Evolutionary conservation across 257 asterid species (phyloP).

Genomic region (Dorcoceras hygrometricum): DNA sequence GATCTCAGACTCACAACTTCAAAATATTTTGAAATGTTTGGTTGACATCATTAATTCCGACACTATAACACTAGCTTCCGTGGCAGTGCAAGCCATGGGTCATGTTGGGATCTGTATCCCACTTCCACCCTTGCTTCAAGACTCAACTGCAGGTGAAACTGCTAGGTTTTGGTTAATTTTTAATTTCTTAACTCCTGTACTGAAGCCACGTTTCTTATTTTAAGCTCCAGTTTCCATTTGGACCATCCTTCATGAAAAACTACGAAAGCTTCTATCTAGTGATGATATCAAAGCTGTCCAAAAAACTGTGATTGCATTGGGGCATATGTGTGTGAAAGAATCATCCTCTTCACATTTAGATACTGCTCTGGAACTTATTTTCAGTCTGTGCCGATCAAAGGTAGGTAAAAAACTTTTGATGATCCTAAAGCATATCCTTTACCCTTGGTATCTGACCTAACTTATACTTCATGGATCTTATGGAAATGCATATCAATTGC

Average conservation of each 20-base stretch:
- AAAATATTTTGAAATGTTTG: slow-evolving; percentile 68
- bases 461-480: slow-evolving; percentile 16
- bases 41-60: slow-evolving; percentile 65
- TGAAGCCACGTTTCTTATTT: slow-evolving; percentile 15
- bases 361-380: slow-evolving; percentile 78
- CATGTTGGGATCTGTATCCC: slow-evolving; percentile 83
- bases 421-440: slow-evolving; percentile 15
- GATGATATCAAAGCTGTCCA: slow-evolving; percentile 93
- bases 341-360: slow-evolving; percentile 54
- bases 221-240: slow-evolving; percentile 60
- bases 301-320: slow-evolving; percentile 73
- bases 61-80: slow-evolving; percentile 72
- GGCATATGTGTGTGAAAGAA: slow-evolving; percentile 88
- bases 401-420: slow-evolving; percentile 38
- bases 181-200: slow-evolving; percentile 22
- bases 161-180: slow-evolving; percentile 22
- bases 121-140: slow-evolving; percentile 65
- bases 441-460: slow-evolving; percentile 20
- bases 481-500: slow-evolving; percentile 12
- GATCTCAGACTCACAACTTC: slow-evolving; percentile 74
- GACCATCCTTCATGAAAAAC: slow-evolving; percentile 53
- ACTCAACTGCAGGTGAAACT: slow-evolving; percentile 59
- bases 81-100: slow-evolving; percentile 92
- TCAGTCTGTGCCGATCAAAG: slow-evolving; percentile 86
- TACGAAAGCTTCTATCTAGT: slow-evolving; percentile 70